A percentile compares a stretch with the other conserved stretches of the same genome.
These are phyloP conservation scores for Yarrowia keelungensis DNA, from an alignment of 805 yeast species.

Conservation along the genomic window DNA sequence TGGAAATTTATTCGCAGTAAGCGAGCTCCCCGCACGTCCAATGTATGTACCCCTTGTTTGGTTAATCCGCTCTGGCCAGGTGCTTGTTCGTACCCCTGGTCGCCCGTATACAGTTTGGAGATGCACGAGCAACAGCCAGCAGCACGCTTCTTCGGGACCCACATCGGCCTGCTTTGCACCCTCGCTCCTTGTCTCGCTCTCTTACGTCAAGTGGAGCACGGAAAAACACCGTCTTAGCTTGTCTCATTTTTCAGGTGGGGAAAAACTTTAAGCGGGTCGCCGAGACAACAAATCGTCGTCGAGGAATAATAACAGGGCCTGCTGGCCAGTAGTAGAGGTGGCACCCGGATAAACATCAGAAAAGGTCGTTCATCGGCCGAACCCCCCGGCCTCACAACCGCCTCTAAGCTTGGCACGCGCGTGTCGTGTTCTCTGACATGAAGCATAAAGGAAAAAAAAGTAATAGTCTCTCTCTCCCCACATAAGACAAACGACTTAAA, in stretches of 20 bases:
- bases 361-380: neutral
- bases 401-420: neutral
- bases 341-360: neutral
- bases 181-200: neutral
- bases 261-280: neutral
- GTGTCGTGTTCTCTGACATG: neutral
- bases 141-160: constrained; percentile 7
- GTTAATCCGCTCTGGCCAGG: neutral
- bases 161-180: neutral
- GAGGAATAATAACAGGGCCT: neutral
- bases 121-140: neutral
- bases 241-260: constrained; percentile 6
- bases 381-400: neutral
- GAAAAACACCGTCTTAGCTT: constrained; percentile 3
- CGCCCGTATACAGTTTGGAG: neutral
- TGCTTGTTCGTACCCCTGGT: neutral
- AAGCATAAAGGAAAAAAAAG: neutral
- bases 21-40: constrained; percentile 7
- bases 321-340: too few species aligned
- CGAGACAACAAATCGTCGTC: neutral
- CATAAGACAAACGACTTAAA: neutral
- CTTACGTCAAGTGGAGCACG: neutral
- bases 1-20: neutral
- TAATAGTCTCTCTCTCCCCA: neutral
- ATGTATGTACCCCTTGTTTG: constrained; percentile 11